Conservation (phyloP, 208 protist genomes). For the Leishmania mexicana region DNA sequence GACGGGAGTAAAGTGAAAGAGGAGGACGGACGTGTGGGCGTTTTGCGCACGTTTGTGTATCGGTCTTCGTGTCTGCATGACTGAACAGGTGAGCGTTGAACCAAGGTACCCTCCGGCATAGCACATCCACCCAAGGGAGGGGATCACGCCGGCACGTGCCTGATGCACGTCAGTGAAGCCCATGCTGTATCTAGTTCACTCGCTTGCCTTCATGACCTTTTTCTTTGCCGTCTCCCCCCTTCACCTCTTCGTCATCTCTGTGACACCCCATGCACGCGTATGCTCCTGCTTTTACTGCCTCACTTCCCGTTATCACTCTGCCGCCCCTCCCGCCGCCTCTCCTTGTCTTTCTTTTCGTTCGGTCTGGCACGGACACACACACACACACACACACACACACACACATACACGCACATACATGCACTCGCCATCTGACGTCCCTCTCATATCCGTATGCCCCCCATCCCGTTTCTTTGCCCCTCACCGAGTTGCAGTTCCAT, state of each 20-base stretch:
- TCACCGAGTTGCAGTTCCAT: neutral
- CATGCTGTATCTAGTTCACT: neutral
- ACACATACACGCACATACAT: neutral
- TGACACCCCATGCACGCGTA: neutral
- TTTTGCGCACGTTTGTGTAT: neutral
- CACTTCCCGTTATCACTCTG: neutral
- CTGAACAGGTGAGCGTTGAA: neutral
- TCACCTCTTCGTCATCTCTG: neutral
- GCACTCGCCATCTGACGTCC: neutral
- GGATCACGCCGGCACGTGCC: neutral
- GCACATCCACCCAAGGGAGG: neutral
- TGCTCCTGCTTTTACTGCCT: neutral
- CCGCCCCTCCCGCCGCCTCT: neutral
- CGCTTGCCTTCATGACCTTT: neutral
- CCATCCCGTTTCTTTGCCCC: neutral
- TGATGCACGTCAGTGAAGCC: neutral
- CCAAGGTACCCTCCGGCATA: neutral
- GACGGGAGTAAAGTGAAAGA: neutral
- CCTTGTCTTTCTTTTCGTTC: neutral
- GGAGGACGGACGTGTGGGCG: neutral
- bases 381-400: conserved; percentile 5
- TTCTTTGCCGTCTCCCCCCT: neutral
- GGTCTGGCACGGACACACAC: neutral
- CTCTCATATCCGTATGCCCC: neutral
- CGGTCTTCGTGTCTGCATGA: neutral